Evolutionary conservation across 164 flowering plant species (phyloP), one percentile per base, ranked within the genome.

Genomic region (Nelumbo lutea): DNA sequence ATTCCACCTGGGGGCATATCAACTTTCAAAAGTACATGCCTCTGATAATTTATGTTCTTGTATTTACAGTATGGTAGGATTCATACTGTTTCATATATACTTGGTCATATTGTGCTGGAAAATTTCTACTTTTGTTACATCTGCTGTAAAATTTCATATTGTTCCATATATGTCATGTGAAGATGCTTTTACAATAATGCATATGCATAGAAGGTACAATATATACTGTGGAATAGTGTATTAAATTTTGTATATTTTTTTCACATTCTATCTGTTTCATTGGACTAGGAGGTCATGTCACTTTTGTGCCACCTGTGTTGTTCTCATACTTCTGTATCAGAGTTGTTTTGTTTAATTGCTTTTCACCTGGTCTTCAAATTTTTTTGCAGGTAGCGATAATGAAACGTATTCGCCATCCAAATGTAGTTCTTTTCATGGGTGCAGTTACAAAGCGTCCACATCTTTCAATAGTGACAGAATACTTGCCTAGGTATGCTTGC

Each of bases 371-470:
- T 58, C 68, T 64, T 8, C 59, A 46, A 13, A 65, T 44, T 64
- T 69, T 27, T 67, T 52, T 77, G 53, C 71, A 91, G 98, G 98
- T 95, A 75, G 93, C 96, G 27, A 90, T 95, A 70, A 88, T 95
- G 98, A 95, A 95, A 77, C 97, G 97, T 47, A 83, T 88, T 15
- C 96, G 98, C 52, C 98, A 91, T 83, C 98, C 98, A 64, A 91
- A 95, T 83, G 90, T 91, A 70, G 98, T 95, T 64, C 92, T 95
- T 57, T 95, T 95, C 80, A 95, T 95, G 98, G 98, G 98, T 76
- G 98, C 98, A 53, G 98, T 95, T 43, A 95, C 98, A 63, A 84
- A 86, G 77, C 90, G 85, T 70, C 97, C 96, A 46, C 90, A 91
- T 81, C 79, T 95, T 42, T 95, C 98, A 46, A 95, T 95, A 44